Conservation (phyloP, 495 filamentous ascomycete genomes). For the Schizothecium vesticola region DNA sequence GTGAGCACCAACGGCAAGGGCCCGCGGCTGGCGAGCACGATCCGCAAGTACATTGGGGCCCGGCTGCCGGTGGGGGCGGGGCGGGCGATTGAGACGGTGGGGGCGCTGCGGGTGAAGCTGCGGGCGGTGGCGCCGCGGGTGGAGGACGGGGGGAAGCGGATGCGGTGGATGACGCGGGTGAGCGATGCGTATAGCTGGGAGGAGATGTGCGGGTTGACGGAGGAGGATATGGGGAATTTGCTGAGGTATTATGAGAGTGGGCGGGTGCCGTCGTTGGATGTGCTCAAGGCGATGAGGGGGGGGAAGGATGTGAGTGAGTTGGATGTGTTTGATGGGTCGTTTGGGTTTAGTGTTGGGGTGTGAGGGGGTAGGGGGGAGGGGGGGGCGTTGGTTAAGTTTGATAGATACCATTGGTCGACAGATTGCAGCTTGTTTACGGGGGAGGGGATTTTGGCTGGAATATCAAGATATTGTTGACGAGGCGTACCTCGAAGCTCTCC, state of each 20-base stretch:
- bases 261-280: constrained; percentile 42
- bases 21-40: constrained; percentile 80
- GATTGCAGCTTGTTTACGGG: background rate
- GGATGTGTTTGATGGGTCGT: constrained; percentile 53
- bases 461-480: background rate
- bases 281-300: constrained; percentile 46
- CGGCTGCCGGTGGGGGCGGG: constrained; percentile 71
- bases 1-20: constrained; percentile 97
- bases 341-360: constrained; percentile 52
- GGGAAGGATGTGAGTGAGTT: constrained; percentile 41
- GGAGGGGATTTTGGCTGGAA: background rate
- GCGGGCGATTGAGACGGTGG: constrained; percentile 76
- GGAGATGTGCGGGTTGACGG: constrained; percentile 78
- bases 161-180: constrained; percentile 92
- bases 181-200: constrained; percentile 84
- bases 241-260: constrained; percentile 60
- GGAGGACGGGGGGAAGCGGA: constrained; percentile 78
- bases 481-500: background rate
- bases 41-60: constrained; percentile 75
- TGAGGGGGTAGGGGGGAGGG: constrained; percentile 24
- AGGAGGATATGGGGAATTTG: constrained; percentile 76
- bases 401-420: constrained; percentile 2
- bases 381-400: background rate
- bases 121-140: constrained; percentile 64
- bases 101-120: constrained; percentile 70